Base-by-base conservation (phyloP, 805 yeast species). In the Blastobotrys attinorum region DNA sequence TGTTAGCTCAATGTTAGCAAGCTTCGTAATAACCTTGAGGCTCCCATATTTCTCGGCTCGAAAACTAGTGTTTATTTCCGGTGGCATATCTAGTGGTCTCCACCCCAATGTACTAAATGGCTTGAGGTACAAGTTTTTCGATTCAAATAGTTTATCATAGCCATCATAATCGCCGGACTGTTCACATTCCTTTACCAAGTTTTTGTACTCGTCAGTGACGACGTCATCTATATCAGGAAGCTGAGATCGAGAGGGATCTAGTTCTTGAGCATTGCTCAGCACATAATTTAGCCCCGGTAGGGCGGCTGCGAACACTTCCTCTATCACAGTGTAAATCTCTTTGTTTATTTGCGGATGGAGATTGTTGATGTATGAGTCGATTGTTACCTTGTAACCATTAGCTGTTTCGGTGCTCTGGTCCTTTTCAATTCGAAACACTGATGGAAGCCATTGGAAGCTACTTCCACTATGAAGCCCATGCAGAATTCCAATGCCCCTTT, bases 301-400 rank as follows among this genome's bases (percentile, higher is more conserved):
- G 11, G 51, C 42, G 1, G 21, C 32, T 32, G 59, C 59, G 49
- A 69, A 66, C 1, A 69, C 51, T 0, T 50, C 43, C 15, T 50
- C 68, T 37, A 69, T 63, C 1, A 56, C 39, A 1, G 25, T 13
- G 47, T 69, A 69, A 17, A 69, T 47, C 0, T 43, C 47, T 15
- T 47, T 34, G 44, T 48, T 52, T 36, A 53, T 48, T 1, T 45
- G 36, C 15, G 72, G 71, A 39, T 69, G 67, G 42, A 69, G 56
- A 46, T 68, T 69, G 50, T 69, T 69, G 47, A 69, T 69, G 48
- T 67, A 69, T 2, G 72, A 66, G 3, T 32, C 35, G 37, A 66
- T 49, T 10, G 45, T 42, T 41, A 52, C 64, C 13, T 34, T 11
- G n/a, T n/a, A n/a, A n/a, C n/a, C n/a, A n/a, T n/a, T n/a, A n/a